These are phyloP conservation scores for Hirsutella minnesotensis DNA, from an alignment of 2,329 filamentous ascomycete species.

Conservation along the genomic window DNA sequence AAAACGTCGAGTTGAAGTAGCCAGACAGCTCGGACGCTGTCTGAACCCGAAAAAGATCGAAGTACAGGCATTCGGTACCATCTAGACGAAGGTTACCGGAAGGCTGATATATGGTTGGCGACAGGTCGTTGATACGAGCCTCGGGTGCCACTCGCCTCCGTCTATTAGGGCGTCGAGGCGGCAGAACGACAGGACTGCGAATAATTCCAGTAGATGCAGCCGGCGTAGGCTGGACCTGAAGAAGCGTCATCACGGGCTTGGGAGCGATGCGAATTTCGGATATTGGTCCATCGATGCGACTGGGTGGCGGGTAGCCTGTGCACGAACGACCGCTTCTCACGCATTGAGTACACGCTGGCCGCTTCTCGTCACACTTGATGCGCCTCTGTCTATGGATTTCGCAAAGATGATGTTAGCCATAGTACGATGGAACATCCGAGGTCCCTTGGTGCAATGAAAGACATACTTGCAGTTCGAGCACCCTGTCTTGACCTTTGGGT, in stretches of 20 bases:
- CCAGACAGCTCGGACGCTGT: slow-evolving; percentile 53
- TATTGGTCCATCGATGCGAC: slow-evolving; percentile 31
- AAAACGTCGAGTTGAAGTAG: slow-evolving; percentile 56
- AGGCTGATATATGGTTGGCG: slow-evolving; percentile 28
- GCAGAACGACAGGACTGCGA: slow-evolving; percentile 15
- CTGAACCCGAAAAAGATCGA: slow-evolving; percentile 48
- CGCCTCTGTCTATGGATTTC: slow-evolving; percentile 34
- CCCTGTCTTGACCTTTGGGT: slow-evolving; percentile 53
- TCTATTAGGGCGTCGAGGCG: slow-evolving; percentile 18
- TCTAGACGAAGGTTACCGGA: slow-evolving; percentile 33
- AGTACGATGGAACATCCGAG: background rate
- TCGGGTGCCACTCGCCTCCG: slow-evolving; percentile 3
- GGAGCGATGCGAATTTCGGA: slow-evolving; percentile 39
- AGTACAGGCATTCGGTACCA: slow-evolving; percentile 44
- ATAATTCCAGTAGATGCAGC: slow-evolving; percentile 4
- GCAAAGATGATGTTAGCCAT: background rate
- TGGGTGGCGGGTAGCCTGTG: slow-evolving; percentile 49
- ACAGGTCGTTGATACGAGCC: slow-evolving; percentile 10
- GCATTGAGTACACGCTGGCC: slow-evolving; percentile 49
- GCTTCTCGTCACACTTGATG: slow-evolving; percentile 56
- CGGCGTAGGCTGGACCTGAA: slow-evolving; percentile 9
- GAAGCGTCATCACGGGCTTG: slow-evolving; percentile 22
- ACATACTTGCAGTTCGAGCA: slow-evolving; percentile 59
- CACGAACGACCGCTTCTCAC: slow-evolving; percentile 45
- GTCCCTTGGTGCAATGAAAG: background rate